These are phyloP conservation scores for Russula griseocarnosa DNA, from an alignment of 768 basidiomycete species.

Conservation along the genomic window DNA sequence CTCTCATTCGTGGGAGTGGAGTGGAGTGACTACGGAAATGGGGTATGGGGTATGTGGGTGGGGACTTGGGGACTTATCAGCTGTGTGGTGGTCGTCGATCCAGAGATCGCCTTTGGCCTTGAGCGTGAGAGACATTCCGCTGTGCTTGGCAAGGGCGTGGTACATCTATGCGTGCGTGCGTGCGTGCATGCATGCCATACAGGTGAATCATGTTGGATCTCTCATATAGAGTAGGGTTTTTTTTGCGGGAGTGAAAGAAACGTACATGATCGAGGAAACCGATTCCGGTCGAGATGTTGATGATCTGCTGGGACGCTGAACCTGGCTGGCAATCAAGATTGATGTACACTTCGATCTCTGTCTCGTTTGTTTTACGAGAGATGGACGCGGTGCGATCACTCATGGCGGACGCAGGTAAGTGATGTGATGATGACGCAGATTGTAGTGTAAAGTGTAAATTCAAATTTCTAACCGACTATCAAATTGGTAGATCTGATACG, in stretches of 20 bases:
- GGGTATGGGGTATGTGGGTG: no score
- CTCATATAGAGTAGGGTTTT: no score
- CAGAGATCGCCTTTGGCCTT: slow-evolving; percentile 93
- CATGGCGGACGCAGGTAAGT: slow-evolving; percentile 32
- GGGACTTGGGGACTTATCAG: slow-evolving; percentile 88
- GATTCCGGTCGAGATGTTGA: slow-evolving; percentile 88
- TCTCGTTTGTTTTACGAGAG: slow-evolving; percentile 86
- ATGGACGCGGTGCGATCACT: slow-evolving; percentile 59
- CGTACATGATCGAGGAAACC: slow-evolving; percentile 97
- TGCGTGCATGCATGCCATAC: no score
- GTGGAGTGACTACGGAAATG: slow-evolving; percentile 2
- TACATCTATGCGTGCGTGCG: slow-evolving; percentile 68
- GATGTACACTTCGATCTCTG: slow-evolving; percentile 77
- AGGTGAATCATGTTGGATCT: background rate
- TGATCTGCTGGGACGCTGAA: slow-evolving; percentile 58
- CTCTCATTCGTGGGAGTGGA: background rate
- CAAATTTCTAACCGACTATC: background rate
- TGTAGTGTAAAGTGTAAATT: background rate
- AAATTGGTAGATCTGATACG: slow-evolving; percentile 32
- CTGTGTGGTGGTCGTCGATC: slow-evolving; percentile 99
- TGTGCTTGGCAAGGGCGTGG: slow-evolving; percentile 93
- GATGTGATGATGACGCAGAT: background rate
- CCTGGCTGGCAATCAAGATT: slow-evolving; percentile 77
- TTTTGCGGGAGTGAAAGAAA: slow-evolving; percentile 7
- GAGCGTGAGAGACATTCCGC: slow-evolving; percentile 87